Evolutionary conservation across 2,329 filamentous ascomycete genomes (phyloP).

Genomic region (Penicillium corylophilum): DNA sequence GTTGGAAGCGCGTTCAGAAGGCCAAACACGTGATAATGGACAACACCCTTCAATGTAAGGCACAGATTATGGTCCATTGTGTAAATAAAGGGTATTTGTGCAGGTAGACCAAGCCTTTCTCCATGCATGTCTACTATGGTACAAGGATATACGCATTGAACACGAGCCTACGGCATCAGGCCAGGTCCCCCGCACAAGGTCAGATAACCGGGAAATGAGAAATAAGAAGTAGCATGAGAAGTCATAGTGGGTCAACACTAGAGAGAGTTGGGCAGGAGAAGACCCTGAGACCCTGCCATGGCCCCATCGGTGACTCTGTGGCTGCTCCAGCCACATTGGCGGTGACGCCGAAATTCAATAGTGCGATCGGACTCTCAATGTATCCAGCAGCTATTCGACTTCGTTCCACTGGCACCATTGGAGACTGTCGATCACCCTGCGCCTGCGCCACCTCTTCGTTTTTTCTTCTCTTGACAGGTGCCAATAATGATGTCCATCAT

Average conservation of each 20-base stretch:
- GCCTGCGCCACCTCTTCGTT: conserved; percentile 3
- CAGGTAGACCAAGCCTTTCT: neutral
- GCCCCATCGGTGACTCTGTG: neutral
- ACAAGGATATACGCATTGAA: neutral
- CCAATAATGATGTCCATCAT: neutral
- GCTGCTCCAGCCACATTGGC: conserved; percentile 13
- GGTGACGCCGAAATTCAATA: conserved; percentile 15
- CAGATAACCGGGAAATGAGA: neutral
- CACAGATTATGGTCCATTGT: neutral
- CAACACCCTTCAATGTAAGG: neutral
- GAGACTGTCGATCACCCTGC: conserved; percentile 4
- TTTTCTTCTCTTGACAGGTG: neutral
- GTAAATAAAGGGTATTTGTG: neutral
- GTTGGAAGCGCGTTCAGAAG: neutral
- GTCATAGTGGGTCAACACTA: neutral
- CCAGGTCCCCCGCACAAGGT: neutral
- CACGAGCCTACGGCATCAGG: neutral
- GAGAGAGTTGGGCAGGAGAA: neutral
- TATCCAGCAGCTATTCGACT: conserved; percentile 2
- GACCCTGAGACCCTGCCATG: no score
- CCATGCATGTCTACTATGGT: no score
- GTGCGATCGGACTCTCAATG: conserved; percentile 11
- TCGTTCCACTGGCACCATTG: neutral
- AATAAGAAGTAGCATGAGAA: neutral
- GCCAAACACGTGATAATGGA: neutral